Conservation (phyloP, 2,329 filamentous ascomycete genomes). For the Venturia pyrina region DNA sequence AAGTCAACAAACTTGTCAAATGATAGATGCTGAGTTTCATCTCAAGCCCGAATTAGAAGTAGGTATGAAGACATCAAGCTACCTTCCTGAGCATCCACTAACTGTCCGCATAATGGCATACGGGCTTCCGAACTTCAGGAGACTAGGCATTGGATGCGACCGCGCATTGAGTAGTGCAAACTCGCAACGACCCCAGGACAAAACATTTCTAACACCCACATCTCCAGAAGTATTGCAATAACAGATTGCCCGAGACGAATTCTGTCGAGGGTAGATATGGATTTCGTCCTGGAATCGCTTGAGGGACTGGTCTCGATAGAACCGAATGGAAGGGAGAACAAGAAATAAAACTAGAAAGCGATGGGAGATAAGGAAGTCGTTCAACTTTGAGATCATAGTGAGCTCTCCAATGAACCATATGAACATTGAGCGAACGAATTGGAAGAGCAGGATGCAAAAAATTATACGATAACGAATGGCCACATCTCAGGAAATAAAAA, state of each 20-base stretch:
- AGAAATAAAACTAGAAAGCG: neutral
- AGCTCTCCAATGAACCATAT: neutral
- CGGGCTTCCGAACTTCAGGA: neutral
- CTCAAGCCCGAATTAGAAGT: neutral
- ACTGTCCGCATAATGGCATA: neutral
- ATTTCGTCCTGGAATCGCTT: neutral
- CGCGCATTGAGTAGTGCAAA: neutral
- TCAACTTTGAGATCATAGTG: neutral
- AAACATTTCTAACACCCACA: too few relatives aligned
- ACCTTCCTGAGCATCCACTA: neutral
- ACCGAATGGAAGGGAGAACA: neutral
- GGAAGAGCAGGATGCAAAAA: neutral
- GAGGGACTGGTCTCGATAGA: neutral
- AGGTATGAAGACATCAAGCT: neutral
- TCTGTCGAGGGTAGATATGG: neutral
- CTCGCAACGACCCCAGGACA: neutral
- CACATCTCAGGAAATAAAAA: neutral
- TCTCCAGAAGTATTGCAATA: neutral
- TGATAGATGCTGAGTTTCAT: neutral
- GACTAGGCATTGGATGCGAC: neutral
- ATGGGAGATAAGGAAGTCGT: neutral
- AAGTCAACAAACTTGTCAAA: neutral
- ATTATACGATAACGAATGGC: neutral
- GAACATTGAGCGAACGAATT: neutral
- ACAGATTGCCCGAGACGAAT: neutral